A percentile compares a stretch with the other conserved stretches of the same genome.
Conservation (phyloP, 352 stramenopile genomes). For the Phytophthora constricta region DNA sequence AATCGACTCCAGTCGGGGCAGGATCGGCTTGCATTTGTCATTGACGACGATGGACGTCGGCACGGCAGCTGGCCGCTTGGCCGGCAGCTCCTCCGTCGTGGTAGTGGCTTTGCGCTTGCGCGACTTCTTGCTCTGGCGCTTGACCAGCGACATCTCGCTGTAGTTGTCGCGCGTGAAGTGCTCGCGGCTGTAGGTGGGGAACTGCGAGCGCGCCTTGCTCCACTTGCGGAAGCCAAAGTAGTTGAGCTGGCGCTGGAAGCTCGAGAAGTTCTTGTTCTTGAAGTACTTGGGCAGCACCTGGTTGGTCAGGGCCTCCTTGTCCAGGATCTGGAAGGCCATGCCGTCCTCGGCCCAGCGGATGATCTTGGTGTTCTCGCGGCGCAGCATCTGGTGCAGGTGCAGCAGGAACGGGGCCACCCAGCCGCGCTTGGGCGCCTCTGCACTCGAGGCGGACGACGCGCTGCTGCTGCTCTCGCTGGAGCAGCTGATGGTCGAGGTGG, state of each 20-base stretch:
- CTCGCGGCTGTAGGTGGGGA: conserved; percentile 81
- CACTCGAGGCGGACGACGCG: conserved; percentile 13
- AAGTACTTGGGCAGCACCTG: conserved; percentile 95
- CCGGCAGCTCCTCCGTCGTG: conserved; percentile 37
- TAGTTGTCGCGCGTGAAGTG: conserved; percentile 90
- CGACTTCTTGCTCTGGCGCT: conserved; percentile 88
- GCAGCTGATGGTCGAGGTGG: conserved; percentile 45
- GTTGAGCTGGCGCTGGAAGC: conserved; percentile 95
- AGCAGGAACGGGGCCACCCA: conserved; percentile 89
- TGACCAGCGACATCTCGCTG: conserved; percentile 83
- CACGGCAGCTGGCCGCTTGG: conserved; percentile 46
- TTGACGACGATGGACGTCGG: conserved; percentile 27
- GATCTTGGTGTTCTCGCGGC: conserved; percentile 75
- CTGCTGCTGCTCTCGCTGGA: conserved; percentile 37
- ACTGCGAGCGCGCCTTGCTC: conserved; percentile 79
- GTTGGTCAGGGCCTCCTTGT: conserved; percentile 86
- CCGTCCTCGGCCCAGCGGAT: conserved; percentile 85
- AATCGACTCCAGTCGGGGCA: conserved; percentile 46
- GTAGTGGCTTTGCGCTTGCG: conserved; percentile 60
- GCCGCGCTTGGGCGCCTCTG: conserved; percentile 52
- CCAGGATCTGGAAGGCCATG: conserved; percentile 83
- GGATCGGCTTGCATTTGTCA: conserved; percentile 77
- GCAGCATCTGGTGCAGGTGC: conserved; percentile 87
- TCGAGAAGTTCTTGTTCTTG: conserved; percentile 97
- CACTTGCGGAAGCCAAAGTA: conserved; percentile 96